Base-by-base conservation (phyloP, 257 asterid species). In the Fraxinus americana region DNA sequence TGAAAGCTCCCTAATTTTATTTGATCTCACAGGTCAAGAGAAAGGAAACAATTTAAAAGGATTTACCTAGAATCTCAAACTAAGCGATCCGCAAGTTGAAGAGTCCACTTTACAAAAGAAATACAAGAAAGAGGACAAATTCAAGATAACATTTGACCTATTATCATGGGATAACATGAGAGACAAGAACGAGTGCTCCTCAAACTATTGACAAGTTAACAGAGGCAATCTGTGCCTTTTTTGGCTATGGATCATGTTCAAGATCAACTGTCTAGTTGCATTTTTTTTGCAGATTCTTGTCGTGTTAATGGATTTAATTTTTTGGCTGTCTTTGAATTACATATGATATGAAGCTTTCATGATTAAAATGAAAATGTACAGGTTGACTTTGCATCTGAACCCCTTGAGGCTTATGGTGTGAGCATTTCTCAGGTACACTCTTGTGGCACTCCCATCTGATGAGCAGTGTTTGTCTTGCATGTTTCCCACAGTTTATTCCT, bases 371-470 rank as follows among this genome's bases (percentile, higher is more conserved):
- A 70, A 59, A 74, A 10, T 78, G 74, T 72, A 63, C 87, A 95
- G 99, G 90, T 95, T 80, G 99, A 91, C 86, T 93, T 95, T 83
- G 83, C 99, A 74, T 87, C 98, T 70, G 97, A 83, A 77, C 93
- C 98, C 12, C 78, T 92, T 70, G 98, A 93, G 85, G 79, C 88
- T 71, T 88, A 83, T 72, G 99, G 98, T 75, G 89, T 94, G 36
- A 92, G 81, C 77, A 93, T 93, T 84, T 90, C 96, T 70, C 94
- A 93, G 98, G 99, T 95, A 79, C 79, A 63, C 41, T 29, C 67
- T 13, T 38, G 41, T 74, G 38, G 71, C 4, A 79, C 38, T 80
- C 45, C 34, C 5, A 23, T 43, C 27, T 39, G 76, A 85, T 70
- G 63, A 74, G 73, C 21, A 74, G 48, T 25, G 72, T 16, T 38